Evolutionary conservation across 2,329 filamentous ascomycete species (phyloP).

Genomic region (Scedosporium aurantiacum): DNA sequence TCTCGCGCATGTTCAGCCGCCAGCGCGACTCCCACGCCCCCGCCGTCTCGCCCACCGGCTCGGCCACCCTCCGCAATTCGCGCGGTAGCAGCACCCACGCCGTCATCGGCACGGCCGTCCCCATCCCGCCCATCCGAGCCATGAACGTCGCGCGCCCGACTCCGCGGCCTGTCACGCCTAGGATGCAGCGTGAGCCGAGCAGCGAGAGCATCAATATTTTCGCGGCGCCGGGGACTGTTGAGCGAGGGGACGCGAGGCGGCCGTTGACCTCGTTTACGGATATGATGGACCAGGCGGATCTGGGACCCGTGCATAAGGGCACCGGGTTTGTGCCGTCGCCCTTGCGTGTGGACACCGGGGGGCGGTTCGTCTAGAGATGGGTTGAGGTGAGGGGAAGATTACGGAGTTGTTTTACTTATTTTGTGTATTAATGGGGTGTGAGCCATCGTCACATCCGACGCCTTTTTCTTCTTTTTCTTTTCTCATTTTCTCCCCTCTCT

Average conservation of each 20-base stretch:
- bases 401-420: not conserved
- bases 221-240: slow-evolving; percentile 33
- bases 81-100: slow-evolving; percentile 6
- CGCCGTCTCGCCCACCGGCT: slow-evolving; percentile 8
- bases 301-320: slow-evolving; percentile 29
- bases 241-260: slow-evolving; percentile 9
- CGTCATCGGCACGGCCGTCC: slow-evolving; percentile 12
- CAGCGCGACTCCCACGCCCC: slow-evolving; percentile 8
- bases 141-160: slow-evolving; percentile 18
- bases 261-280: slow-evolving; percentile 34
- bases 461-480: not conserved
- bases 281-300: slow-evolving; percentile 37
- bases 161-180: slow-evolving; percentile 19
- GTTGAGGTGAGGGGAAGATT: not conserved
- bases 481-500: not conserved
- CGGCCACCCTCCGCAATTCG: slow-evolving; percentile 8
- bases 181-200: slow-evolving; percentile 29
- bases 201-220: slow-evolving; percentile 42
- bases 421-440: not conserved
- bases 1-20: slow-evolving; percentile 8
- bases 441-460: not conserved
- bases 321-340: slow-evolving; percentile 30
- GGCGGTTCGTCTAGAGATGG: not conserved
- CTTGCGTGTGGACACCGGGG: not conserved
- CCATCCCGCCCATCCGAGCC: slow-evolving; percentile 25